Conservation (phyloP, 208 protist species). For the Leishmania tropica region DNA sequence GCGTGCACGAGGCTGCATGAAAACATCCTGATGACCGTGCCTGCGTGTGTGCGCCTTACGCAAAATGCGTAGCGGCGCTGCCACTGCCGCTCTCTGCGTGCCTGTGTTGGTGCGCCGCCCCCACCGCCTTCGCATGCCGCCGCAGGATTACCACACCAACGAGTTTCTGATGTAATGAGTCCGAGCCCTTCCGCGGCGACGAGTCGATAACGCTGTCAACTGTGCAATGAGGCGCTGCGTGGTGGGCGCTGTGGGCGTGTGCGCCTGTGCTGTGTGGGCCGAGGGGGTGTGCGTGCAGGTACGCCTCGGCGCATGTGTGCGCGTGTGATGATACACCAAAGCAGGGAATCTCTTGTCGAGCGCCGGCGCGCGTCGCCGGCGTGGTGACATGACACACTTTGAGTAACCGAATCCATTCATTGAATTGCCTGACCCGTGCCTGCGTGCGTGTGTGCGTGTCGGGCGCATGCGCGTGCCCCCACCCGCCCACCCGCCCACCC, state of each 20-base stretch:
- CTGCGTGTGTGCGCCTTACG: neutral
- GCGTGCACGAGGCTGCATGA: slow-evolving; percentile 18
- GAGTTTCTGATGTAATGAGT: slow-evolving; percentile 37
- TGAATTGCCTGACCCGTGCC: slow-evolving; percentile 1
- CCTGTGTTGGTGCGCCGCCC: neutral
- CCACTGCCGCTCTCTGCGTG: neutral
- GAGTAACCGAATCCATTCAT: slow-evolving; percentile 32
- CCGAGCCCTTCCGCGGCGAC: slow-evolving; percentile 8
- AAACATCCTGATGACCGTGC: slow-evolving; percentile 21
- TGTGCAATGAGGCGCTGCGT: slow-evolving; percentile 1
- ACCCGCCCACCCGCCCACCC: too few relatives aligned
- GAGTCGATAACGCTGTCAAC: slow-evolving; percentile 10
- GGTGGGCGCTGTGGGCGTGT: neutral
- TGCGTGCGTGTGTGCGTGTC: neutral
- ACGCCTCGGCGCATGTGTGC: neutral
- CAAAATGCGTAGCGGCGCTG: neutral
- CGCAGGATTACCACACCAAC: slow-evolving; percentile 6
- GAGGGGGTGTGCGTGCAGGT: neutral
- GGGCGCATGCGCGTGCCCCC: neutral
- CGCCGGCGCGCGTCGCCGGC: slow-evolving; percentile 17
- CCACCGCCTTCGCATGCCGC: neutral
- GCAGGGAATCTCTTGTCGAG: slow-evolving; percentile 49
- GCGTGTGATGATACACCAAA: slow-evolving; percentile 38
- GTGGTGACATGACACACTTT: slow-evolving; percentile 50
- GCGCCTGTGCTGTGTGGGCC: neutral